Evolutionary conservation across 108 stramenopile species (phyloP), one percentile per base, ranked within the genome.

Genomic region (Cyclotella choctawhatcheeana): DNA sequence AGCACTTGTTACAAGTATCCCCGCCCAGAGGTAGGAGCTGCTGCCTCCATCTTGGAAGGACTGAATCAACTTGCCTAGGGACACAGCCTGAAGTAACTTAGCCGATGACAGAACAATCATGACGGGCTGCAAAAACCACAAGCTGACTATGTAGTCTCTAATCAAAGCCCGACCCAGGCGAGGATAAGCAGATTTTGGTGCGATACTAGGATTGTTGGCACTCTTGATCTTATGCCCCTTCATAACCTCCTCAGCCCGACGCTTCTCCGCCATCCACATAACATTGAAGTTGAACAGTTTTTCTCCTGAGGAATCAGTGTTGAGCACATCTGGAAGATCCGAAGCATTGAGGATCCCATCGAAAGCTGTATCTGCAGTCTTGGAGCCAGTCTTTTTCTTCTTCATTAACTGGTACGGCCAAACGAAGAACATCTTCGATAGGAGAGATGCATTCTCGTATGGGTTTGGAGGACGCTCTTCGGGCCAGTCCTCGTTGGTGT

Each of bases 21-120:
- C 82, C 8, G 86, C 84, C 88, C 89, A 91, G 5, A 72, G n/a
- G 64, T 87, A 88, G n/a, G n/a, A n/a, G 14, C 87, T 75, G 21
- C 55, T 13, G 47, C 58, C 35, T 8, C 14, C 45, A 16, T 0
- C 58, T 17, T 66, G 25, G 25, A 93, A 89, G 13, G 76, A 74
- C 56, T 88, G 85, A 29, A 93, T 84, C 31, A 93, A 62, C 7
- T 63, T 62, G 33, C 93, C 93, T 37, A 93, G 53, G 1, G 85
- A 83, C 2, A 93, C 37, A 12, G 89, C 73, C 69, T 91, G 89
- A 3, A 82, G 84, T 44, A 93, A 56, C 33, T 69, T 80, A n/a
- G 93, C 87, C 0, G 69, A 45, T 1, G 76, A 63, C 2, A 79
- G 43, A 16, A 60, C 53, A 21, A 25, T 34, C 79, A 88, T 69